Evolutionary conservation across 371 early-diverging fungal genomes (phyloP).

Genomic region (Phascolomyces articulosus): DNA sequence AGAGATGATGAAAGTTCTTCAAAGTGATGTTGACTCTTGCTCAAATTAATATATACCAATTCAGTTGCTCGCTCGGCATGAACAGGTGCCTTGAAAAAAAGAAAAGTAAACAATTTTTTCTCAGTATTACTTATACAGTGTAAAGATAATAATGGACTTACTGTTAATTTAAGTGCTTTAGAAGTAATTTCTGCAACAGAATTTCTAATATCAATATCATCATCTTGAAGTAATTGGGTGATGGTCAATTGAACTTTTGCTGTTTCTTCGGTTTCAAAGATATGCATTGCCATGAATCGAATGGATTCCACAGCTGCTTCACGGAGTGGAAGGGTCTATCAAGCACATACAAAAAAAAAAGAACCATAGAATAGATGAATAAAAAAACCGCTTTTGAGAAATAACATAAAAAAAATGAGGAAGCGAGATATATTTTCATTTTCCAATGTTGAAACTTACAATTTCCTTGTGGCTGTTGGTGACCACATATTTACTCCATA

Average conservation of each 20-base stretch:
- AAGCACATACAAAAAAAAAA: too few relatives aligned
- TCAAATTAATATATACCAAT: slow-evolving; percentile 49
- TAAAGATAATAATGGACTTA: not conserved
- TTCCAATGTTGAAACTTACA: slow-evolving; percentile 22
- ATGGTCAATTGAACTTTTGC: slow-evolving; percentile 24
- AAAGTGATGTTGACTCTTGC: slow-evolving; percentile 24
- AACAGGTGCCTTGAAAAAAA: slow-evolving; percentile 32
- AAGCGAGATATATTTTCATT: not conserved
- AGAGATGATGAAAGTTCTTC: slow-evolving; percentile 25
- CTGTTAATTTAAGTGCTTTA: slow-evolving; percentile 42
- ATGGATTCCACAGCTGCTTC: slow-evolving; percentile 61
- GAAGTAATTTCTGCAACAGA: slow-evolving; percentile 61
- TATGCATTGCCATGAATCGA: slow-evolving; percentile 35
- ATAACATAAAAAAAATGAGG: too few relatives aligned
- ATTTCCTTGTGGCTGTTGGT: slow-evolving; percentile 54
- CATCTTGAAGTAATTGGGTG: slow-evolving; percentile 53
- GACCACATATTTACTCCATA: slow-evolving; percentile 50
- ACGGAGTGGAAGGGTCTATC: slow-evolving; percentile 56
- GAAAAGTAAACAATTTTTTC: not conserved
- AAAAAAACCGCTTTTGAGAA: too few relatives aligned
- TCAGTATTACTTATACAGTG: not conserved
- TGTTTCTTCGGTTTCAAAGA: slow-evolving; percentile 22
- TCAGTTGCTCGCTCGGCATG: slow-evolving; percentile 60
- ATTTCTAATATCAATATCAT: slow-evolving; percentile 74
- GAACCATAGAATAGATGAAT: too few relatives aligned